Base-by-base conservation (phyloP, 1,284 basidiomycete genomes). In the Xanthoconium separans region DNA sequence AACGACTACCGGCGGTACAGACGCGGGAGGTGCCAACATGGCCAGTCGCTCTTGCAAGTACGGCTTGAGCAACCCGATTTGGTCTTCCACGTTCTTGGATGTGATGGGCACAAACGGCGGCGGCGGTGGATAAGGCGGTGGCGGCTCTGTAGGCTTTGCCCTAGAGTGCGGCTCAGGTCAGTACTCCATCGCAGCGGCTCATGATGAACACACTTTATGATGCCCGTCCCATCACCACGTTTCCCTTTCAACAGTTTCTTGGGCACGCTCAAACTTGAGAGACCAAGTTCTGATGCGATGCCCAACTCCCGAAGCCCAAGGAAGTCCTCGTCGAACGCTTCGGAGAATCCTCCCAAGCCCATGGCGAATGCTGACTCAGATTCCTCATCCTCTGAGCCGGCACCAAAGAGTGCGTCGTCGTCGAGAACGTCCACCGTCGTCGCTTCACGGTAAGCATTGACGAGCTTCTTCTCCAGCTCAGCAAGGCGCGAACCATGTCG, bases 311-410 rank as follows among this genome's bases (percentile, higher is more conserved):
- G 82, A 30, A 98, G 78, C 18, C 95, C 95, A 33, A 98, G 83
- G 73, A 95, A 97, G 71, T 98, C 95, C 63, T 97, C 95, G 36
- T 94, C 95, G 16, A 96, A 80, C 22, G 86, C 81, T 51, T 93
- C 91, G 0, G 93, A 89, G 70, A 95, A 95, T 60, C 90, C 87
- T n/a, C 67, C 67, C 61, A 70, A 24, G 51, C 95, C 94, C 84
- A 91, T 87, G 62, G 91, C 79, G 65, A 87, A 76, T 64, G 82
- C 83, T 65, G 89, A 84, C 15, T 87, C 86, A 58, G 93, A 87
- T 48, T 88, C 87, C 39, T 89, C 90, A 43, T 85, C 85, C 49
- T 87, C 86, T 30, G 85, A 79, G 36, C 84, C 85, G 39, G 63
- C 78, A 39, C 65, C 66, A 68, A 96, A 93, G 51, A 96, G 76